phyloP scores from a whole-genome alignment of 768 basidiomycete species.

The Trichaptum fuscoviolaceum region DNA sequence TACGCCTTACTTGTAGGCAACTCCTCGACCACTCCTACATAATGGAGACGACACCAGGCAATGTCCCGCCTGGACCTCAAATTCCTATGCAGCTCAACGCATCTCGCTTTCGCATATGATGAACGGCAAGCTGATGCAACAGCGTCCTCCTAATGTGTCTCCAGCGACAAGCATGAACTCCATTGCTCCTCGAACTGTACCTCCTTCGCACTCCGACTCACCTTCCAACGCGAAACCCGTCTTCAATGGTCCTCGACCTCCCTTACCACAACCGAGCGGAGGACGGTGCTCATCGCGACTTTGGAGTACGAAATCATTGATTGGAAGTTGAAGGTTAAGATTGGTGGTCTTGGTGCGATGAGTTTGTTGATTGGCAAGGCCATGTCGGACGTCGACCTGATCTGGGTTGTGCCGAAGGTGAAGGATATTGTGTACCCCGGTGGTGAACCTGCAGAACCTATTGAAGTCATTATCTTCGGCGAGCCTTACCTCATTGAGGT shows the following conservation, averaged over 20 bases:
- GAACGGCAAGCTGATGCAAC: slow-evolving; percentile 22
- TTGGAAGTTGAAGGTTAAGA: slow-evolving; percentile 97
- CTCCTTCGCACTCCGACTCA: slow-evolving; percentile 47
- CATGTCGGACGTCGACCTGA: too few relatives aligned
- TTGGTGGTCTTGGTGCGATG: too few relatives aligned
- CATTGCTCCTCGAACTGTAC: slow-evolving; percentile 37
- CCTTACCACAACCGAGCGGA: slow-evolving; percentile 61
- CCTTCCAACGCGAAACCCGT: slow-evolving; percentile 29
- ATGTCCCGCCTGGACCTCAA: slow-evolving; percentile 44
- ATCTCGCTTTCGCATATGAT: slow-evolving; percentile 30
- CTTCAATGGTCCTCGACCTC: slow-evolving; percentile 34
- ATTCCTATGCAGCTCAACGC: slow-evolving; percentile 26
- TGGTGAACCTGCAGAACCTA: slow-evolving; percentile 88
- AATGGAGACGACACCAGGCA: slow-evolving; percentile 65
- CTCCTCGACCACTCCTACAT: slow-evolving; percentile 90
- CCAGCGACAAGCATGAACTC: slow-evolving; percentile 26
- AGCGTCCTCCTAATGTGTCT: slow-evolving; percentile 31
- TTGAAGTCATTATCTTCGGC: slow-evolving; percentile 97
- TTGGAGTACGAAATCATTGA: slow-evolving; percentile 96
- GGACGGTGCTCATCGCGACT: slow-evolving; percentile 88
- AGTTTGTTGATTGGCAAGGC: too few relatives aligned
- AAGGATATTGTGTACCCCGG: slow-evolving; percentile 91
- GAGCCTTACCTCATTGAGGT: too few relatives aligned
- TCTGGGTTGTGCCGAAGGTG: too few relatives aligned
- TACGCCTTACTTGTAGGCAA: slow-evolving; percentile 78